phyloP scores from a whole-genome alignment of 2,329 filamentous ascomycete genomes.

The Cordyceps farinosa region DNA sequence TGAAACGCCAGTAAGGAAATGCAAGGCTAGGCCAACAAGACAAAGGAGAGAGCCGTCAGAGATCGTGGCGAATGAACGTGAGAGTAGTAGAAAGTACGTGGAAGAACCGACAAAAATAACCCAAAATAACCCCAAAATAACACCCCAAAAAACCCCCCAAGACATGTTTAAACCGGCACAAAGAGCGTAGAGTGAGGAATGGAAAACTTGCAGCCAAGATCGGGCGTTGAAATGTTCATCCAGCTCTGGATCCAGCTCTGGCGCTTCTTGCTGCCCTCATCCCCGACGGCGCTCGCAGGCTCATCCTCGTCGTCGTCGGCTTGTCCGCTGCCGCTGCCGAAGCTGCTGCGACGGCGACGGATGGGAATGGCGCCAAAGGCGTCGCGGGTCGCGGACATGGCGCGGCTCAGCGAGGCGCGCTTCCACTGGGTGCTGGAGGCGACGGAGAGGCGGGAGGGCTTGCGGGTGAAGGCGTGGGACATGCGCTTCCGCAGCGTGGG shows the following conservation, averaged over 20 bases:
- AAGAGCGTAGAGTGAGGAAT: conserved; percentile 5
- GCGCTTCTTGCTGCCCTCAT: neutral
- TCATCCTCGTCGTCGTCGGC: neutral
- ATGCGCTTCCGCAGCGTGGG: conserved; percentile 13
- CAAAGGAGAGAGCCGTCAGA: neutral
- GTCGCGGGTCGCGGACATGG: neutral
- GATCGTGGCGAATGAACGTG: neutral
- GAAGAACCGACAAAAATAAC: neutral
- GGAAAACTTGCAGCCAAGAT: neutral
- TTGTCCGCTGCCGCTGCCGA: neutral
- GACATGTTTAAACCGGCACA: neutral
- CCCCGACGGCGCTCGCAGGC: neutral
- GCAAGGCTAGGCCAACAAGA: neutral
- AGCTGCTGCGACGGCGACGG: neutral
- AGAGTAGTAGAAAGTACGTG: neutral
- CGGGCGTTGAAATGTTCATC: neutral
- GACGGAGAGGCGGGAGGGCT: neutral
- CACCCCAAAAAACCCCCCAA: too few relatives aligned
- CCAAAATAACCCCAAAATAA: neutral
- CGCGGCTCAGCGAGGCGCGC: conserved; percentile 8
- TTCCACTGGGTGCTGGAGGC: conserved; percentile 1
- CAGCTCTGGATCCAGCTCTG: conserved; percentile 1
- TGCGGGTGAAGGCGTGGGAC: conserved; percentile 4
- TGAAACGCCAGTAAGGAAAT: neutral
- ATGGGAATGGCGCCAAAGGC: neutral